phyloP scores from a whole-genome alignment of 768 basidiomycete species.

The Phaffia tasmanica region DNA sequence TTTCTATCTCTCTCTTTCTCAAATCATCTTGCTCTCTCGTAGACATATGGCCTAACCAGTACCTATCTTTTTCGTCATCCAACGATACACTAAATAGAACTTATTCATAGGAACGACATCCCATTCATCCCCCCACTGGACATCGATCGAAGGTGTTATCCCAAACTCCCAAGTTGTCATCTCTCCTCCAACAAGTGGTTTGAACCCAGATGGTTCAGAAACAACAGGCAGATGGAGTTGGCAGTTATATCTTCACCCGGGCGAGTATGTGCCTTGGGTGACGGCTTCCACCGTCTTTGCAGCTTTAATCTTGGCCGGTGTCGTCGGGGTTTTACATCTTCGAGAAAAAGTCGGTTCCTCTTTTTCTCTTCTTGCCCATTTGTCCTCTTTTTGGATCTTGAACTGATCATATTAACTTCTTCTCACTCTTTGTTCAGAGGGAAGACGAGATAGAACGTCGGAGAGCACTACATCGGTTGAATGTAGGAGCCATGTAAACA shows the following conservation, averaged over 20 bases:
- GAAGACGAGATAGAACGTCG: conserved; percentile 88
- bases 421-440: conserved; percentile 44
- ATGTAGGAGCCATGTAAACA: conserved; percentile 77
- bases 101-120: conserved; percentile 88
- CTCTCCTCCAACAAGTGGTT: conserved; percentile 48
- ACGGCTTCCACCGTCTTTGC: conserved; percentile 71
- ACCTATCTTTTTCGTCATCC: not conserved
- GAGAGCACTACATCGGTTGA: conserved; percentile 85
- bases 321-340: conserved; percentile 75
- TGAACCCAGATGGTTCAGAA: conserved; percentile 41
- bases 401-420: not conserved
- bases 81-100: conserved; percentile 42
- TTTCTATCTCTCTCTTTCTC: not conserved
- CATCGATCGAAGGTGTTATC: conserved; percentile 92
- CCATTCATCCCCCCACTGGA: conserved; percentile 58
- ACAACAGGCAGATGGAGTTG: conserved; percentile 55
- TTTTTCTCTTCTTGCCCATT: not conserved
- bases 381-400: not conserved
- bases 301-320: conserved; percentile 60
- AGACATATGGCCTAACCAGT: not conserved
- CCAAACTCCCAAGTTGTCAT: conserved; percentile 97
- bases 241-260: conserved; percentile 81
- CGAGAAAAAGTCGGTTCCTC: conserved; percentile 68
- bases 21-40: not conserved
- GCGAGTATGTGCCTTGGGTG: conserved; percentile 97